Percentiles rank a stretch among this genome's conserved stretches.
These are phyloP conservation scores for Pseudopithomyces maydicus DNA, from an alignment of 2,329 filamentous ascomycete species.

Conservation along the genomic window DNA sequence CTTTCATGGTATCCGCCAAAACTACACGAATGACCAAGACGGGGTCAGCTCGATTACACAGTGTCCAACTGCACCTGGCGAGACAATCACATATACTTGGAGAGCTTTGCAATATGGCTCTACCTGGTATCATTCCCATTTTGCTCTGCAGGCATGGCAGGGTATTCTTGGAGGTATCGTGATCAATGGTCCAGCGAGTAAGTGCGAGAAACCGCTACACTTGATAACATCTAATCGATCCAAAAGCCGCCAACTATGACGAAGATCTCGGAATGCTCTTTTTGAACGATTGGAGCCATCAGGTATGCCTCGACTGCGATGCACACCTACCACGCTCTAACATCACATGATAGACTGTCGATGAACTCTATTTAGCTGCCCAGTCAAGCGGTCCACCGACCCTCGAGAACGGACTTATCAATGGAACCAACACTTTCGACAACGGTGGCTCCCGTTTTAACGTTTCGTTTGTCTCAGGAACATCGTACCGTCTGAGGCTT, in stretches of 20 bases:
- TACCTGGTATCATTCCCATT: conserved; percentile 67
- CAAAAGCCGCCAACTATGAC: conserved; percentile 45
- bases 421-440: conserved; percentile 23
- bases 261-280: conserved; percentile 41
- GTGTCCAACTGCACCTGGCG: conserved; percentile 56
- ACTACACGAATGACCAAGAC: conserved; percentile 51
- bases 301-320: conserved; percentile 24
- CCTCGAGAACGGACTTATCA: conserved; percentile 26
- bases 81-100: conserved; percentile 50
- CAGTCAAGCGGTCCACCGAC: conserved; percentile 31
- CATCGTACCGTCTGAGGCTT: conserved; percentile 42
- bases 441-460: conserved; percentile 26
- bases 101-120: conserved; percentile 60
- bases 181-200: conserved; percentile 45
- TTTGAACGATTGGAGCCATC: conserved; percentile 39
- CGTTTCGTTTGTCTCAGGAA: conserved; percentile 33
- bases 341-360: conserved; percentile 9
- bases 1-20: conserved; percentile 40
- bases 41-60: conserved; percentile 56
- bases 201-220: conserved; percentile 23
- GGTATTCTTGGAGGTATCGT: conserved; percentile 42
- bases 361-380: conserved; percentile 25
- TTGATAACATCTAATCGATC: no score
- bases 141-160: conserved; percentile 55
- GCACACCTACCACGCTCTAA: conserved; percentile 7